Base-by-base conservation (phyloP, 2,329 filamentous ascomycete genomes). In the Venturia pyrina region DNA sequence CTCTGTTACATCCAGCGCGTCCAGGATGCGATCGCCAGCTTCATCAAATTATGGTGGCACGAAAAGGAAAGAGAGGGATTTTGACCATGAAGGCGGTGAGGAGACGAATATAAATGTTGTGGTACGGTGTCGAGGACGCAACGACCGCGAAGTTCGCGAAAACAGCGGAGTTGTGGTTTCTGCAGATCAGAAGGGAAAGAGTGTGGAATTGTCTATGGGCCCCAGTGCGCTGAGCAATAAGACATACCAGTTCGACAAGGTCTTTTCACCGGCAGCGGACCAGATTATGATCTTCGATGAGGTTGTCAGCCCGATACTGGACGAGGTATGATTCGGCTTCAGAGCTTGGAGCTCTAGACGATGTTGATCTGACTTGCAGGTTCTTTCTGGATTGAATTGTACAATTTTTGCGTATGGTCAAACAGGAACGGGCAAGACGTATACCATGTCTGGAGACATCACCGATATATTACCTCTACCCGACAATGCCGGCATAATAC, bases 361-460 rank as follows among this genome's bases (percentile, higher is more conserved):
- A 64, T 53, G 19, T 62, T 40, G 34, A 50, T 61, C 1, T 41
- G 24, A 17, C 46, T 37, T 66, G 15, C 70, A 96, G 91, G 96
- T 98, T 83, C 84, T 99, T 53, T 85, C 87, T 32, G 95, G 95
- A 64, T 98, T 91, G 79, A 99, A 99, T 76, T 99, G 95, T 78
- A 99, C 95, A 5, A 96, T 99, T 67, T 99, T 99, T 72, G 95
- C 95, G 43, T 99, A 99, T 75, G 95, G 95, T 34, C 95, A 99
- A 76, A 99, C 95, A 0, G 95, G 95, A 57, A 99, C 95, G 0
- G 95, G 95, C 71, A 99, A 99, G 77, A 99, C 95, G 17, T 99
- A 99, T 77, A 99, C 95, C 32, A 99, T 99, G 95, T 96, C 93
- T 0, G 95, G 95, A 65, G 93, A 99, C 76, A 97, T 99, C 86